Evolutionary conservation across 805 yeast species (phyloP).

Genomic region (Pichia paraexigua): DNA sequence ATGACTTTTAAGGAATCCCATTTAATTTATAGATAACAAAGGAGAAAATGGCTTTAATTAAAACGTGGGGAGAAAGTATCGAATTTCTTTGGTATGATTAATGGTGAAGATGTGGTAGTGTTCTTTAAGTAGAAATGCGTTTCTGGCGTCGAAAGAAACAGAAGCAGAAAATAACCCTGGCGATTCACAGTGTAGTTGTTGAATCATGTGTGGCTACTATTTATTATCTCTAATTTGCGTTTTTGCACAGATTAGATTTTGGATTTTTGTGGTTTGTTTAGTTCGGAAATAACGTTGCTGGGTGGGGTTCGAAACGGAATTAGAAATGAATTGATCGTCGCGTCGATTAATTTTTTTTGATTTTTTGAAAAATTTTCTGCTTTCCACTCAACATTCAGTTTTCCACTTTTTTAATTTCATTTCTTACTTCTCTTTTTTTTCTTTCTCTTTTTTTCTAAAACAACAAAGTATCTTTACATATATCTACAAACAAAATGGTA

Average conservation of each 20-base stretch:
- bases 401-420: background rate
- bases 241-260: background rate
- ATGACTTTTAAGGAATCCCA: conserved; percentile 53
- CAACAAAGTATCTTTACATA: background rate
- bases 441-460: background rate
- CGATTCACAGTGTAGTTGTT: background rate
- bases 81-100: no score
- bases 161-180: background rate
- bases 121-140: no score
- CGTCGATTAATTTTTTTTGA: background rate
- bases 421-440: background rate
- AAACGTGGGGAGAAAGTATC: background rate
- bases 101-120: no score
- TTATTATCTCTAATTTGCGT: background rate
- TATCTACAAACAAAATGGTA: conserved; percentile 18
- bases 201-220: background rate
- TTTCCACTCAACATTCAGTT: background rate
- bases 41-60: background rate
- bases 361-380: background rate
- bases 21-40: conserved; percentile 14
- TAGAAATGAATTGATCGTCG: no score
- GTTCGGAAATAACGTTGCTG: background rate
- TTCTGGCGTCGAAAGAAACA: no score
- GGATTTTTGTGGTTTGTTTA: background rate
- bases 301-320: background rate